Evolutionary conservation across 768 basidiomycete genomes (phyloP), one percentile per base, ranked within the genome.

Genomic region (Pleurotus tuber-regium): DNA sequence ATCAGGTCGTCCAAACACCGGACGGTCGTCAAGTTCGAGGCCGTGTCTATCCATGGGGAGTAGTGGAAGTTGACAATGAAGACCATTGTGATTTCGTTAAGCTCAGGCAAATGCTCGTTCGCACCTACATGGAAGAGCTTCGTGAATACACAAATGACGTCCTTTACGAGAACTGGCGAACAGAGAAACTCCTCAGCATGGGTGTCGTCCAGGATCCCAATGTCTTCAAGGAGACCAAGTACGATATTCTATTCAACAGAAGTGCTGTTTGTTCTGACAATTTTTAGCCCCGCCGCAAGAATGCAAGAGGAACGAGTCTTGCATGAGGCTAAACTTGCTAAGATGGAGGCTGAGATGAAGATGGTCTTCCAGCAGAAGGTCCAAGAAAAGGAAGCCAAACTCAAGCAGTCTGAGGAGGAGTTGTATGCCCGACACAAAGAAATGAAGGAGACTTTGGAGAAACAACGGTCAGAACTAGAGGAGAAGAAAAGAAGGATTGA

Each of bases 301-400:
- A 82, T 92, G 74, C 93, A 95, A 57, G 97, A 99, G 66, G 97
- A 99, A 66, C 90, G 97, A 51, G 78, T 92, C 47, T 70, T 98
- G 64, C 96, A 99, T 72, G 96, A 99, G 73, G 89, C 91, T 59
- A 98, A 98, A 70, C 83, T 99, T 50, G 83, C 92, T 51, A 99
- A 99, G 85, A 98, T 98, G 88, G 97, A 99, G 75, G 90, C 94
- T 51, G 97, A 98, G 79, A 99, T 99, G 97, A 98, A 98, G 84
- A 93, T 96, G 92, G 97, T 99, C 61, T 99, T 99, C 93, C 94
- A 95, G 67, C 97, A 98, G 73, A 99, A 99, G 71, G 97, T 99
- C 50, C 92, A 94, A 68, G 97, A 99, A 70, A 98, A 99, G 78
- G 97, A 99, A 68, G 83, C 92, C 58, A 98, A 98, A 73, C 80